Base-by-base conservation (phyloP, 2,329 filamentous ascomycete genomes). In the Teratosphaeria nubilosa region DNA sequence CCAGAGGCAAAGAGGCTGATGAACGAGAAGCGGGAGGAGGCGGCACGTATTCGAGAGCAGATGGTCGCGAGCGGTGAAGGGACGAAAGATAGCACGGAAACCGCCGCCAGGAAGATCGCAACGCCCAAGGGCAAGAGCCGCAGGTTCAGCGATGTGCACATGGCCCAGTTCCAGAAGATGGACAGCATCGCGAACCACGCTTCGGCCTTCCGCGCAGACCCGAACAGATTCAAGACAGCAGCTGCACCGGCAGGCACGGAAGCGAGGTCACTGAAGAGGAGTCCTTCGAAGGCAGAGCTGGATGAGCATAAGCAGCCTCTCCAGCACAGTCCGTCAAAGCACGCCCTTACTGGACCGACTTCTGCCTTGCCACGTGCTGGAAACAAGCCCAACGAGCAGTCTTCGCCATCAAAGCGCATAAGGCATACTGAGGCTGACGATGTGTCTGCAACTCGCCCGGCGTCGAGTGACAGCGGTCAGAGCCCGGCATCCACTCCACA, bases 141-240 rank as follows among this genome's bases (percentile, higher is more conserved):
- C 54, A 86, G 92, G 52, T 97, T 86, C 75, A 96, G 90, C 70
- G 86, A 90, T 62, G 85, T 83, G 41, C 92, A 97, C 71, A 87
- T 89, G 82, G 85, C 86, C 54, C 83, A 92, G 68, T 96, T 97
- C 76, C 90, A 90, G 75, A 97, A 95, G 78, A 96, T 97, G 92
- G 91, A 96, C 71, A 96, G 91, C 1, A 96, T 97, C 69, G 89
- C 85, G 51, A 86, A 86, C 62, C 91, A 96, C 70, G 80, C 90
- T 9, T 95, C 91, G 11, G 83, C 86, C 16, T 94, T 86, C 76
- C 81, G 89, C 61, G 80, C 59, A 20, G 59, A 57, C 20, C 34
- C 24, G 24, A 55, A 50, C 1, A 50, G 27, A 31, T n/a, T 22
- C 16, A 51, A 55, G 11, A 31, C 20, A 14, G 37, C 30, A 31